These are phyloP conservation scores for Cryptococcus jaspeensis DNA, from an alignment of 1,284 basidiomycete genomes.

Conservation along the genomic window DNA sequence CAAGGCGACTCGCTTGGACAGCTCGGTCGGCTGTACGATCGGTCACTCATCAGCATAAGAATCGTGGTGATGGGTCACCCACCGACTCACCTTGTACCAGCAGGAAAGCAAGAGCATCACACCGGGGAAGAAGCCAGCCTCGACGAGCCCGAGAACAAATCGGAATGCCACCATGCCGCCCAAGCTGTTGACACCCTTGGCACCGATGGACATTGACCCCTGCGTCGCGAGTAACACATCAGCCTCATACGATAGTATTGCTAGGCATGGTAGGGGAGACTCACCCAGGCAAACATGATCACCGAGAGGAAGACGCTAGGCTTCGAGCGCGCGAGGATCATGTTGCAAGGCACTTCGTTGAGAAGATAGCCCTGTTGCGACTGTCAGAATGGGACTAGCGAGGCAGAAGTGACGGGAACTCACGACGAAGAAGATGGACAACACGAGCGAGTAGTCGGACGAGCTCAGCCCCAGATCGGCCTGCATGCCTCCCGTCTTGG, in stretches of 20 bases:
- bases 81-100: slow-evolving; percentile 40
- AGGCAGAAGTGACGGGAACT: neutral
- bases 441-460: slow-evolving; percentile 43
- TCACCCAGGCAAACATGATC: slow-evolving; percentile 39
- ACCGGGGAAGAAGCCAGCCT: slow-evolving; percentile 48
- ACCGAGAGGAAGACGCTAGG: slow-evolving; percentile 46
- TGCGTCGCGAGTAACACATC: too few relatives aligned
- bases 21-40: slow-evolving; percentile 32
- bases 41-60: neutral
- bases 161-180: slow-evolving; percentile 49
- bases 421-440: slow-evolving; percentile 50
- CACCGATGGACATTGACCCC: slow-evolving; percentile 45
- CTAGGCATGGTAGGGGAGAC: too few relatives aligned
- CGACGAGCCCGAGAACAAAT: slow-evolving; percentile 48
- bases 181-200: slow-evolving; percentile 41
- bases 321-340: slow-evolving; percentile 45
- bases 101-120: slow-evolving; percentile 43
- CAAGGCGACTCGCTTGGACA: slow-evolving; percentile 42
- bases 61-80: too few relatives aligned
- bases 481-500: slow-evolving; percentile 52
- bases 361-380: slow-evolving; percentile 48
- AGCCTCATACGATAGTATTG: too few relatives aligned
- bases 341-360: slow-evolving; percentile 50
- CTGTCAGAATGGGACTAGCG: slow-evolving; percentile 3
- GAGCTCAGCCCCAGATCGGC: slow-evolving; percentile 41